Evolutionary conservation across 768 basidiomycete genomes (phyloP).

Genomic region (Suillus placidus): DNA sequence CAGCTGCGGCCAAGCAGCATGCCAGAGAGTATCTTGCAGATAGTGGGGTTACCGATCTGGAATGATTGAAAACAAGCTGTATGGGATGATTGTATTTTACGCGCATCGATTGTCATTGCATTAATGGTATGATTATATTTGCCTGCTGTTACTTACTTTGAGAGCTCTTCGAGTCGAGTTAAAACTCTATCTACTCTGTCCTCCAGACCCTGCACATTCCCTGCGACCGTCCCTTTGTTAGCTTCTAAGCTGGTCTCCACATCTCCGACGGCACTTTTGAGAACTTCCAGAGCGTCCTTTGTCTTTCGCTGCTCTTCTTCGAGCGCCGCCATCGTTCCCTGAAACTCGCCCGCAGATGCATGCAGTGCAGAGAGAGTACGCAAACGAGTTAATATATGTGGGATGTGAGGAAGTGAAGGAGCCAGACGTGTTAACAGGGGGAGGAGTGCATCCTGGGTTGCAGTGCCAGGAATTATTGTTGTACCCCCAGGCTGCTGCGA

Average conservation of each 20-base stretch:
- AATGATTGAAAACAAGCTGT: conserved; percentile 11
- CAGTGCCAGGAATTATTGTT: conserved; percentile 14
- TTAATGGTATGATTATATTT: conserved; percentile 11
- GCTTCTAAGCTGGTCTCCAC: conserved; percentile 78
- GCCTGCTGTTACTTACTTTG: conserved; percentile 17
- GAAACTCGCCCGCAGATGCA: conserved; percentile 77
- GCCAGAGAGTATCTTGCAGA: conserved; percentile 44
- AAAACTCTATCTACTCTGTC: conserved; percentile 52
- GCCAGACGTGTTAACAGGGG: conserved; percentile 71
- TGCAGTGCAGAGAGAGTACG: conserved; percentile 85
- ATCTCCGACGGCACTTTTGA: conserved; percentile 65
- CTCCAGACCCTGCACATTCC: conserved; percentile 76
- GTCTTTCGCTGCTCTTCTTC: conserved; percentile 74
- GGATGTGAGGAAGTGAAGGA: conserved; percentile 78
- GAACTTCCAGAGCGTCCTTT: conserved; percentile 63
- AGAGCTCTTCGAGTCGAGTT: conserved; percentile 43
- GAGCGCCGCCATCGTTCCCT: conserved; percentile 61
- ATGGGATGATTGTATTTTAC: not conserved
- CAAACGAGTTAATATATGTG: conserved; percentile 87
- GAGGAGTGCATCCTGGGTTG: conserved; percentile 60
- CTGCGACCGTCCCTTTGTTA: conserved; percentile 69
- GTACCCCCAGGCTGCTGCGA: conserved; percentile 14
- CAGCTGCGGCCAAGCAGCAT: conserved; percentile 50
- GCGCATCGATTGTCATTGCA: not conserved
- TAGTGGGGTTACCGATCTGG: conserved; percentile 22